phyloP scores from a whole-genome alignment of 345 rosid genomes.

The Gynandropsis gynandra region DNA sequence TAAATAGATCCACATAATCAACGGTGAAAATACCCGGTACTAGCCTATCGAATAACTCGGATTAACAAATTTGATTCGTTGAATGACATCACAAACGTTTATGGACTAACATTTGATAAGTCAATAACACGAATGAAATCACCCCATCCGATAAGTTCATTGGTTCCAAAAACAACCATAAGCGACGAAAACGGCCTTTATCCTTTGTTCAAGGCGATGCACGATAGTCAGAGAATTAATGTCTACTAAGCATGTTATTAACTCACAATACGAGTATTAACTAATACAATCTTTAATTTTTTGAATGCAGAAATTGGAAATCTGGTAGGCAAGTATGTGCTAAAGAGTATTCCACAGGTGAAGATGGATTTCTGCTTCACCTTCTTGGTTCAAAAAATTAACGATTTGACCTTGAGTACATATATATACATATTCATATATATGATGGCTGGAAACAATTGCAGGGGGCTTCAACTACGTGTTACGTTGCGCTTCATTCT shows the following conservation, averaged over 20 bases:
- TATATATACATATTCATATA: not conserved
- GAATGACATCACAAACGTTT: no score
- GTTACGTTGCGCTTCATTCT: slow-evolving; percentile 69
- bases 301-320: slow-evolving; percentile 36
- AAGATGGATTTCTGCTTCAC: not conserved
- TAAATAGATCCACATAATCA: no score
- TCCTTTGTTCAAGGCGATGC: no score
- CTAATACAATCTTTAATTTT: not conserved
- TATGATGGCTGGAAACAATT: not conserved
- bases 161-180: no score
- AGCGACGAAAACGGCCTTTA: no score
- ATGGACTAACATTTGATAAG: no score
- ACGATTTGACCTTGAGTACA: not conserved
- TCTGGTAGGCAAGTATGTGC: slow-evolving; percentile 34
- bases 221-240: no score
- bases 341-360: slow-evolving; percentile 73
- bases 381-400: not conserved
- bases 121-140: no score
- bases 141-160: no score
- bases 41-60: no score
- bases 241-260: not conserved
- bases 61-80: no score
- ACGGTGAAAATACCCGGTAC: no score
- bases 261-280: not conserved
- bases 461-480: slow-evolving; percentile 83